Conservation (phyloP, 2,329 filamentous ascomycete species). For the Cladorrhinum sp. region DNA sequence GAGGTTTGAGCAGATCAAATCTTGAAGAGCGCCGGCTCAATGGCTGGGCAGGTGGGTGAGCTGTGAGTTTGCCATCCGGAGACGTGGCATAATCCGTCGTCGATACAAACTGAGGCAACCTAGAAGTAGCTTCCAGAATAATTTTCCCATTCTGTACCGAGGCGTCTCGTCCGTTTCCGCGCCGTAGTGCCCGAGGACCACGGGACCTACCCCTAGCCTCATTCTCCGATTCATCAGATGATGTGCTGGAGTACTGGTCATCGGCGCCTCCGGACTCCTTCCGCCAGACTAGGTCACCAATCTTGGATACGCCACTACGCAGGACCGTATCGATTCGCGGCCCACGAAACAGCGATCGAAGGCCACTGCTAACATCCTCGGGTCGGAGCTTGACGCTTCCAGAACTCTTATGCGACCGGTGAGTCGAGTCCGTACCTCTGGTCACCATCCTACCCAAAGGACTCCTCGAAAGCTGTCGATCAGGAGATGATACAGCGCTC, state of each 20-base stretch:
- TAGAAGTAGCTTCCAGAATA: conserved; percentile 51
- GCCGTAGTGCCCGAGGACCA: conserved; percentile 26
- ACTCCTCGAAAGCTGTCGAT: conserved; percentile 37
- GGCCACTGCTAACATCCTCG: conserved; percentile 49
- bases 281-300: conserved; percentile 57
- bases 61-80: conserved; percentile 19
- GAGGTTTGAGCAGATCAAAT: conserved; percentile 49
- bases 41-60: conserved; percentile 30
- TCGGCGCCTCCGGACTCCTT: conserved; percentile 42
- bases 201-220: conserved; percentile 42
- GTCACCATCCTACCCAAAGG: conserved; percentile 37
- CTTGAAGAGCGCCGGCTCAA: conserved; percentile 42
- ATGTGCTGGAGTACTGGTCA: conserved; percentile 37
- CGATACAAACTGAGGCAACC: conserved; percentile 50
- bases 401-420: conserved; percentile 47
- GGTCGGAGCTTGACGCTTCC: conserved; percentile 46
- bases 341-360: conserved; percentile 75
- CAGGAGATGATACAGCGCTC: conserved; percentile 29
- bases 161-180: conserved; percentile 30
- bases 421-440: conserved; percentile 43
- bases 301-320: conserved; percentile 53
- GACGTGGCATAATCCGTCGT: conserved; percentile 30
- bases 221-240: conserved; percentile 47
- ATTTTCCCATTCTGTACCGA: conserved; percentile 37
- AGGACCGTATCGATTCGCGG: conserved; percentile 71